Conservation (phyloP, 352 stramenopile genomes). For the Pythium volutum region DNA sequence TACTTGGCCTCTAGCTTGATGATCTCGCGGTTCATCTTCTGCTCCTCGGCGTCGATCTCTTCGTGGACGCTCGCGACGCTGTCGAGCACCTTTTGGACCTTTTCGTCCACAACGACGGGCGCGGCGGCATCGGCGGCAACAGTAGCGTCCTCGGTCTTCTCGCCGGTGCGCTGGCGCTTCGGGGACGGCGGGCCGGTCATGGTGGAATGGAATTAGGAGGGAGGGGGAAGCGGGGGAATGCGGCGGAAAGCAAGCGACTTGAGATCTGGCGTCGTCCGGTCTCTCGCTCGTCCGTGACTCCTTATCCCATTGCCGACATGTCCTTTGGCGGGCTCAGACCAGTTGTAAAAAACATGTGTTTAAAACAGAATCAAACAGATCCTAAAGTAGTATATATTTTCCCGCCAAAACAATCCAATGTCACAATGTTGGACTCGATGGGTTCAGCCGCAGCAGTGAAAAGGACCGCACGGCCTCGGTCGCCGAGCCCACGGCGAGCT, state of each 20-base stretch:
- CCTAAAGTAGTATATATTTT: slow-evolving; percentile 11
- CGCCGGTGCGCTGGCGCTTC: slow-evolving; percentile 74
- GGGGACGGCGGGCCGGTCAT: slow-evolving; percentile 60
- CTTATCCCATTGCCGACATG: slow-evolving; percentile 16
- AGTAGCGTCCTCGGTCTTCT: slow-evolving; percentile 24
- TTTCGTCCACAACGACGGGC: slow-evolving; percentile 32
- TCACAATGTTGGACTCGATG: not conserved
- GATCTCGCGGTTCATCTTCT: slow-evolving; percentile 62
- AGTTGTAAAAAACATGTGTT: slow-evolving; percentile 17
- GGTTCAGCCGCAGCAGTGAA: slow-evolving; percentile 18
- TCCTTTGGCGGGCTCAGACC: slow-evolving; percentile 21
- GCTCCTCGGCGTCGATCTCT: slow-evolving; percentile 61
- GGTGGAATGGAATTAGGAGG: slow-evolving; percentile 1
- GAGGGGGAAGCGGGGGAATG: not conserved
- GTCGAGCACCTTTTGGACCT: slow-evolving; percentile 58
- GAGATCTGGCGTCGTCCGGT: slow-evolving; percentile 10
- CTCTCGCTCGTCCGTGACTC: too few species aligned
- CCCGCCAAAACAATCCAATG: not conserved
- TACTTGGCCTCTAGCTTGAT: slow-evolving; percentile 75
- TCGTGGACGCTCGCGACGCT: slow-evolving; percentile 49
- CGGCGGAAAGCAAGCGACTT: not conserved
- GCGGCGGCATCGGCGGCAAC: not conserved
- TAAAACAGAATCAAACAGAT: slow-evolving; percentile 16
- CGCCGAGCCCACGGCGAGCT: slow-evolving; percentile 14
- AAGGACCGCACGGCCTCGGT: slow-evolving; percentile 21